A percentile compares a stretch with the other conserved stretches of the same genome.
Conservation (phyloP, 2,329 filamentous ascomycete species). For the Pseudogymnoascus sp. region DNA sequence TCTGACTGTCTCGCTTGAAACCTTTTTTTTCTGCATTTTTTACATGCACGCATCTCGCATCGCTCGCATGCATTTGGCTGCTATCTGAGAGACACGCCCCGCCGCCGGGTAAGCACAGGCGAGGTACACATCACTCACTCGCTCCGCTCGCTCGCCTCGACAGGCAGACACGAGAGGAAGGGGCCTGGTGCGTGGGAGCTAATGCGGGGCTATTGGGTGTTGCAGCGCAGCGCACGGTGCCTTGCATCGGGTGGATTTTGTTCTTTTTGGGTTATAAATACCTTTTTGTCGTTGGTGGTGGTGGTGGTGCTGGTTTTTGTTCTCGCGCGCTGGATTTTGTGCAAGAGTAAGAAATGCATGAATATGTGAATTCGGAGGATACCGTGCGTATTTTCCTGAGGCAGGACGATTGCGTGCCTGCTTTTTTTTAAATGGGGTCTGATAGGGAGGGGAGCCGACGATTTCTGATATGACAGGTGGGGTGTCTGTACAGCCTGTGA, state of each 20-base stretch:
- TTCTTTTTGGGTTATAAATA: neutral
- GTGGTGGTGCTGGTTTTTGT: too few relatives aligned
- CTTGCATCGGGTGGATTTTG: neutral
- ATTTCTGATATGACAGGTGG: neutral
- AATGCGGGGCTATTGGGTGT: neutral
- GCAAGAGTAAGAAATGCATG: too few relatives aligned
- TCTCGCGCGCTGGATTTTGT: too few relatives aligned
- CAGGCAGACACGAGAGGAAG: neutral
- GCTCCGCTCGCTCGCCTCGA: too few relatives aligned
- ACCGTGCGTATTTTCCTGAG: too few relatives aligned
- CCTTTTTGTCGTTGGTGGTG: neutral
- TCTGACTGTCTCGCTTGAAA: neutral
- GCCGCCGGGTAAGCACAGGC: neutral
- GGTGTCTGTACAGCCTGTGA: neutral
- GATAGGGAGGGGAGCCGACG: neutral
- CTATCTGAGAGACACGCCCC: neutral
- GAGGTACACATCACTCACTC: too few relatives aligned
- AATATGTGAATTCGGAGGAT: neutral
- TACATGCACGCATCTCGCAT: neutral
- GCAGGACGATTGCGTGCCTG: neutral
- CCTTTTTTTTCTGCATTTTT: neutral
- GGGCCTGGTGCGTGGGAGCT: conserved; percentile 1
- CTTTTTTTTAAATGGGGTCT: neutral
- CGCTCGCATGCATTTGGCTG: neutral
- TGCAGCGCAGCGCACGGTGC: conserved; percentile 12